phyloP scores from a whole-genome alignment of 2,329 filamentous ascomycete species.

The Aspergillus udagawae region DNA sequence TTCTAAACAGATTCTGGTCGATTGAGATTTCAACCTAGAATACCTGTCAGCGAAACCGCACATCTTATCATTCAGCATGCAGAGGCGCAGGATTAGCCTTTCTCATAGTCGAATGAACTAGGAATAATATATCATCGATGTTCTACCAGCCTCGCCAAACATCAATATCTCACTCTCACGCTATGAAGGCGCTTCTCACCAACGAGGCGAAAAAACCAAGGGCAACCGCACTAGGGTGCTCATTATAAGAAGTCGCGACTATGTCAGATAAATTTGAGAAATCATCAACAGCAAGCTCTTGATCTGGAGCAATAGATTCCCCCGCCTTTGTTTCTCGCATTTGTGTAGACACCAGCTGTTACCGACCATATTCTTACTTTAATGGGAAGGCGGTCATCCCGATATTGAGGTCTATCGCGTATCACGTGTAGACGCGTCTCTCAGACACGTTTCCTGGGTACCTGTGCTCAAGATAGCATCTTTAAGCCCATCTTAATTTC shows the following conservation, averaged over 20 bases:
- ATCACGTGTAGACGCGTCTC: slow-evolving; percentile 35
- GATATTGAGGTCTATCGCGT: slow-evolving; percentile 15
- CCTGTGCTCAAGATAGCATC: slow-evolving; percentile 4
- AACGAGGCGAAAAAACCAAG: neutral
- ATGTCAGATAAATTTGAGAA: neutral
- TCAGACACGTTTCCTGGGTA: slow-evolving; percentile 11
- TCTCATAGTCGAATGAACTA: neutral
- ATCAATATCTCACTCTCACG: neutral
- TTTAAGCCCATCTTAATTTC: neutral
- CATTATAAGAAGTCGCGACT: neutral
- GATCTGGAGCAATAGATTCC: neutral
- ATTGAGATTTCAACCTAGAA: slow-evolving; percentile 45
- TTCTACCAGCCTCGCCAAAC: neutral
- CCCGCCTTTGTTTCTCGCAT: neutral
- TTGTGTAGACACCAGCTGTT: neutral
- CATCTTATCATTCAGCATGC: neutral
- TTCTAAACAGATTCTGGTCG: slow-evolving; percentile 78
- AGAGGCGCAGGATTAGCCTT: neutral
- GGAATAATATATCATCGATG: neutral
- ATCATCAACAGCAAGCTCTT: neutral
- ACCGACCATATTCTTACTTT: neutral
- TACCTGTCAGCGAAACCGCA: neutral
- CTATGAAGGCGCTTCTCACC: neutral
- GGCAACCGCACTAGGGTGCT: neutral
- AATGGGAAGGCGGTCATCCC: neutral